Base-by-base conservation (phyloP, 192 early-diverging fungal species). In the Funneliformis geosporum region DNA sequence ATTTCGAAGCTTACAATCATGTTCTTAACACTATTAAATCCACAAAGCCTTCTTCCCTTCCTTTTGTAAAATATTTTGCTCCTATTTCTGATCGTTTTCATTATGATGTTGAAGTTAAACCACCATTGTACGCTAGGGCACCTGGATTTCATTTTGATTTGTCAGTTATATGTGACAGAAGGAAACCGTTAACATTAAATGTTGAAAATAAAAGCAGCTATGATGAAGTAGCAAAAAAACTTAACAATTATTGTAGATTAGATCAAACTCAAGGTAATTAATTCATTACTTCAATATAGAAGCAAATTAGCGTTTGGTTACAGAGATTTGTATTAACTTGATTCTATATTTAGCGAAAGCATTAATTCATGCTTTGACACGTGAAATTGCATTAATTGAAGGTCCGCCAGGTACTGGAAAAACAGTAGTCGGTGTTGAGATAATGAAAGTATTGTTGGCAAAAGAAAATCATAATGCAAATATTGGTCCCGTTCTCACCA, bases 361-460 rank as follows among this genome's bases (percentile, higher is more conserved):
- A 8, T 77, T 92, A 28, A 80, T 88, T 6, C 66, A 84, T 4
- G 86, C 87, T 6, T 64, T 92, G n/a, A 79, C 77, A 5, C 80
- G 83, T 21, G 88, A 89, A 77, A 75, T 92, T 21, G 84, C 86
- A 1, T 75, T 88, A 5, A 89, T 92, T 69, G 88, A 89, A 73
- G 85, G 88, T 43, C 90, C 88, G 2, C 87, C 88, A 5, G 86
- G 89, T 23, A 90, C 85, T 0, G 87, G 87, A 11, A 90, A 88
- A 76, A 81, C 87, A 16, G 85, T 71, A 46, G 84, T 90, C 60
- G 89, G 90, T 50, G 84, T 91, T 9, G 77, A 87, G 70, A 55
- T 86, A 39, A 86, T 88, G 76, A 70, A 68, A 38, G 85, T 85
- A 9, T 82, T 88, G 3, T 59, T 84, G 7, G 73, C 80, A 8